These are phyloP conservation scores for Cytospora paraplurivora DNA, from an alignment of 2,329 filamentous ascomycete genomes.

Conservation along the genomic window DNA sequence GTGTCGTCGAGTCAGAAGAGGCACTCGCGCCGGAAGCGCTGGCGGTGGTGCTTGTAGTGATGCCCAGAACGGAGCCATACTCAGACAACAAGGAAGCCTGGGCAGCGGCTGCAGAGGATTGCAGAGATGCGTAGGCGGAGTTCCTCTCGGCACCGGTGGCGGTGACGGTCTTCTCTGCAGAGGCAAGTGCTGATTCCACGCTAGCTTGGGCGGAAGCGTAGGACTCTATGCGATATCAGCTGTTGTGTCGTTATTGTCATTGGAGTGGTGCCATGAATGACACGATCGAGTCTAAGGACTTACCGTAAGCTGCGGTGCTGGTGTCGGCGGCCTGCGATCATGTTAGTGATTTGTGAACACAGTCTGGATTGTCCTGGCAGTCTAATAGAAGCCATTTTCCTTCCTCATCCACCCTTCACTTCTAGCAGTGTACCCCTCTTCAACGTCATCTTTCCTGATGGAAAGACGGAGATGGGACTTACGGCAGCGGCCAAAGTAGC, in stretches of 20 bases:
- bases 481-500: constrained; percentile 11
- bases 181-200: constrained; percentile 7
- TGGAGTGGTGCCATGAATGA: neutral
- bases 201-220: constrained; percentile 17
- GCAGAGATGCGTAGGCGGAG: constrained; percentile 15
- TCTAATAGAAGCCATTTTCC: neutral
- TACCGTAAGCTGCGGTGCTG: neutral
- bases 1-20: constrained; percentile 5
- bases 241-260: neutral
- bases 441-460: neutral
- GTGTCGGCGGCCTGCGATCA: neutral
- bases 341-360: too few relatives aligned
- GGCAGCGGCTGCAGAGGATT: constrained; percentile 16
- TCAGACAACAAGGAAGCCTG: constrained; percentile 8
- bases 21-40: neutral
- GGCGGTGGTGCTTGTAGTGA: constrained; percentile 1
- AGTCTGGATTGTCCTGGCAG: neutral
- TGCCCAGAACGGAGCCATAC: constrained; percentile 13
- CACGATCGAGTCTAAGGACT: neutral
- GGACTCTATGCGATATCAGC: constrained; percentile 8
- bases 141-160: constrained; percentile 15
- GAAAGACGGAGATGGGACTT: neutral
- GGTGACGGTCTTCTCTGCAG: constrained; percentile 13
- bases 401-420: neutral
- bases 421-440: neutral